Base-by-base conservation (phyloP, 2,329 filamentous ascomycete species). In the Mollisia scopiformis region DNA sequence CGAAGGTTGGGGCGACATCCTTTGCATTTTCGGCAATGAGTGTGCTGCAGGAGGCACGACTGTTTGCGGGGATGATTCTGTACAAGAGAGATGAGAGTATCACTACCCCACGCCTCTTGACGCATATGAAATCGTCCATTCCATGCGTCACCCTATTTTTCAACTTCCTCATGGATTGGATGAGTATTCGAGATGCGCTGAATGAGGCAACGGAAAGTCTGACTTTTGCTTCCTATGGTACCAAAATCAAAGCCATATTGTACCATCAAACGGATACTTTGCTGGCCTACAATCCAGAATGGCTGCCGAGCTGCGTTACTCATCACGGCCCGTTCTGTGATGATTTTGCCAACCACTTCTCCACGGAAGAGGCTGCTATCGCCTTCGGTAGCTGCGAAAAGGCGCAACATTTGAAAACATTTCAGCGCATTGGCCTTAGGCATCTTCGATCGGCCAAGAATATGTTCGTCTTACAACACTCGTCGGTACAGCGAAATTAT, bases 211-310 rank as follows among this genome's bases (percentile, higher is more conserved):
- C 59, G n/a, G 52, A 55, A 8, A 57, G 56, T 8, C 55, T 63
- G 30, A 21, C 49, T 10, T 16, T 54, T 28, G 43, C 50, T 27
- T 47, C 37, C 8, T 58, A 51, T n/a, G 21, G 46, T 2, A 31
- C 31, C 5, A 51, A 27, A 19, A 39, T 46, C 28, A 46, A 46
- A 25, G 51, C 62, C 25, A 63, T 63, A 19, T 39, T 63, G 25
- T 63, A 63, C 41, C 61, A 63, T 39, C 62, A 63, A 30, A 63
- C 62, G 16, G 62, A 63, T 27, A 63, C 59, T 19, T 59, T 63
- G 10, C 52, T 63, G 11, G 61, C 33, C 52, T 63, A 62, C 35
- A 60, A 54, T 47, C 62, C 62, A 2, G 57, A 59, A 6, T 54
- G 55, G 27, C 39, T 63, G 21, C 56, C 59, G 11, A 59, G 61